A percentile compares a stretch with the other conserved stretches of the same genome.
Conservation (phyloP, 345 rosid genomes). For the Viola odorata region DNA sequence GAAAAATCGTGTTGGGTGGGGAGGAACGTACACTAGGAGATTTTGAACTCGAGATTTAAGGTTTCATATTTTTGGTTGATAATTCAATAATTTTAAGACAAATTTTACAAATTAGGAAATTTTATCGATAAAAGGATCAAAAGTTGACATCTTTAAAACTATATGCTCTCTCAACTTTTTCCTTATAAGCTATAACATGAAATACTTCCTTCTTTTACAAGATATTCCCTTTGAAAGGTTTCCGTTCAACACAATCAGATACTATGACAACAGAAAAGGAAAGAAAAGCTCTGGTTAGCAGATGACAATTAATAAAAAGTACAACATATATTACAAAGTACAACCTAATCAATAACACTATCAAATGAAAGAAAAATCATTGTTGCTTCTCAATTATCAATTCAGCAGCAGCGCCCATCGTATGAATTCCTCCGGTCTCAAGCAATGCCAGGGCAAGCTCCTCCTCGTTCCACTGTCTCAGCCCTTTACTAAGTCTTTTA, state of each 20-base stretch:
- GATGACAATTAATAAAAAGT: neutral
- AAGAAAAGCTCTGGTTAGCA: too few relatives aligned
- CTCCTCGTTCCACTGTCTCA: conserved; percentile 79
- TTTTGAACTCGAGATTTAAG: too few relatives aligned
- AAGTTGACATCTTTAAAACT: too few relatives aligned
- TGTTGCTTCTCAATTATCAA: conserved; percentile 40
- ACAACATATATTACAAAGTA: too few relatives aligned
- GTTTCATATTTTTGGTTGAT: too few relatives aligned
- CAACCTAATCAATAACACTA: neutral
- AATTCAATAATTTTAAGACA: too few relatives aligned
- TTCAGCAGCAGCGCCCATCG: conserved; percentile 66
- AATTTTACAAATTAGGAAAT: too few relatives aligned
- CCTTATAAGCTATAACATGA: neutral
- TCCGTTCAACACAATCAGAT: neutral
- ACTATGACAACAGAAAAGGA: too few relatives aligned
- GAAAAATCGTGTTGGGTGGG: too few relatives aligned
- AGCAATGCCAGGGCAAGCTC: conserved; percentile 77
- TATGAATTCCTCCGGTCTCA: conserved; percentile 57
- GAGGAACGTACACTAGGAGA: too few relatives aligned
- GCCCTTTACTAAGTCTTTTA: conserved; percentile 72
- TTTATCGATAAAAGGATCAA: too few relatives aligned
- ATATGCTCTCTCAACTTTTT: too few relatives aligned
- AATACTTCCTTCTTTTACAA: neutral
- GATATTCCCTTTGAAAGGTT: neutral
- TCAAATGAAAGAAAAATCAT: neutral